These are phyloP conservation scores for Odontarrhena argentea DNA, from an alignment of 345 rosid genomes.

Conservation along the genomic window DNA sequence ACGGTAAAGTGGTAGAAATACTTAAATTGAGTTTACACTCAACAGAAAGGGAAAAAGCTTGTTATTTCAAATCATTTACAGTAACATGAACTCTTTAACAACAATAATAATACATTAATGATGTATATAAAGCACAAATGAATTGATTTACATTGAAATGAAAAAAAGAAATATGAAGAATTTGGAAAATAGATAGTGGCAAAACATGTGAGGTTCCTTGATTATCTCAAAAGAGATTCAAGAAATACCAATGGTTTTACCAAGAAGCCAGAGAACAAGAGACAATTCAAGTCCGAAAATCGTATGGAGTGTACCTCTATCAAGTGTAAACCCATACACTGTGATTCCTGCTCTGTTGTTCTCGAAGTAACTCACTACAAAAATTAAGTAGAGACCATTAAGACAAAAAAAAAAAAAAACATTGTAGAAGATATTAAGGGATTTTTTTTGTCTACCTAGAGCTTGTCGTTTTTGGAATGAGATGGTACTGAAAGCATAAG, in stretches of 20 bases:
- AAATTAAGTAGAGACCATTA: conserved; percentile 4
- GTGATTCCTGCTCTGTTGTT: conserved; percentile 90
- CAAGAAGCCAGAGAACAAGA: conserved; percentile 92
- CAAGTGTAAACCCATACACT: conserved; percentile 77
- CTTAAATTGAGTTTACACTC: too few species aligned
- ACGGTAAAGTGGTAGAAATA: too few species aligned
- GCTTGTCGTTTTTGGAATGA: conserved; percentile 94
- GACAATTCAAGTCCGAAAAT: conserved; percentile 85
- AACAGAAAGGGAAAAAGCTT: background rate
- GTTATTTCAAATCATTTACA: conserved; percentile 20
- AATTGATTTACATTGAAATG: background rate
- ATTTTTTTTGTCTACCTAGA: conserved; percentile 52
- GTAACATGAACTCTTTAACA: conserved; percentile 17
- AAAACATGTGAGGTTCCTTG: conserved; percentile 17
- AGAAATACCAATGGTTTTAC: conserved; percentile 80
- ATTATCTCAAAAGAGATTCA: conserved; percentile 30
- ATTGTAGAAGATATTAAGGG: background rate
- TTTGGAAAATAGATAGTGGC: conserved; percentile 6
- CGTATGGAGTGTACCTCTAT: conserved; percentile 80
- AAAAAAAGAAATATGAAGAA: background rate
- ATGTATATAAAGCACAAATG: background rate
- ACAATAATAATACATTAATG: conserved; percentile 7
- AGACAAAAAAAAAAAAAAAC: background rate
- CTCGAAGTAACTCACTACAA: conserved; percentile 87
- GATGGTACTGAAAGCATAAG: conserved; percentile 69